These are phyloP conservation scores for Penicillium waksmanii DNA, from an alignment of 495 filamentous ascomycete species.

Conservation along the genomic window DNA sequence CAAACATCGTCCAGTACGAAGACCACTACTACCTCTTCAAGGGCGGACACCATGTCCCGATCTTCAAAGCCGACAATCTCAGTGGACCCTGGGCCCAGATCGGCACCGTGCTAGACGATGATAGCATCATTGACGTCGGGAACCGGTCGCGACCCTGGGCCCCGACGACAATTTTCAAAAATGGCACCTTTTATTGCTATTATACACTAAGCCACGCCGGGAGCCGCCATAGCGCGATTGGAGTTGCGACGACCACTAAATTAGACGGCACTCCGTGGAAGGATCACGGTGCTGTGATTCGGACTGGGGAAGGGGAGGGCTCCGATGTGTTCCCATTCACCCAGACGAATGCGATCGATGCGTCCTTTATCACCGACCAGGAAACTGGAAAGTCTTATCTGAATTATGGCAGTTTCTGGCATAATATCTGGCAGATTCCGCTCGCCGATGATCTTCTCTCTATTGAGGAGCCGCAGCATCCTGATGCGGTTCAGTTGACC, in stretches of 20 bases:
- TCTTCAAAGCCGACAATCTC: constrained; percentile 39
- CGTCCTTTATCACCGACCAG: constrained; percentile 58
- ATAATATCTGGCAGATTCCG: constrained; percentile 67
- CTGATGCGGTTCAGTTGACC: constrained; percentile 55
- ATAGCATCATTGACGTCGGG: constrained; percentile 42
- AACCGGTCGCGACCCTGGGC: constrained; percentile 55
- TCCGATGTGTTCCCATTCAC: constrained; percentile 55
- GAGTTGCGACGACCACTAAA: constrained; percentile 65
- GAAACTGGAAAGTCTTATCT: constrained; percentile 55
- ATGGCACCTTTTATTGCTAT: constrained; percentile 68
- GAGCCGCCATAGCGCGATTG: constrained; percentile 66
- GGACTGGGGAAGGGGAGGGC: constrained; percentile 33
- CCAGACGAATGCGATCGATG: constrained; percentile 74
- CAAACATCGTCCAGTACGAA: constrained; percentile 41
- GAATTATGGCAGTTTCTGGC: constrained; percentile 74
- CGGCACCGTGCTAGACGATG: constrained; percentile 41
- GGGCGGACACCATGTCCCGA: constrained; percentile 34
- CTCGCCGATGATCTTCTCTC: constrained; percentile 52
- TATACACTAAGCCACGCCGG: constrained; percentile 73
- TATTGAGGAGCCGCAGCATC: constrained; percentile 32
- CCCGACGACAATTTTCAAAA: constrained; percentile 62
- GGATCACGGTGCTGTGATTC: constrained; percentile 50
- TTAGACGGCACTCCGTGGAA: constrained; percentile 63
- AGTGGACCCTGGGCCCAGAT: constrained; percentile 46
- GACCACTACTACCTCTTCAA: constrained; percentile 46